Conservation (phyloP, 2,329 filamentous ascomycete genomes). For the Epichloe sibirici region DNA sequence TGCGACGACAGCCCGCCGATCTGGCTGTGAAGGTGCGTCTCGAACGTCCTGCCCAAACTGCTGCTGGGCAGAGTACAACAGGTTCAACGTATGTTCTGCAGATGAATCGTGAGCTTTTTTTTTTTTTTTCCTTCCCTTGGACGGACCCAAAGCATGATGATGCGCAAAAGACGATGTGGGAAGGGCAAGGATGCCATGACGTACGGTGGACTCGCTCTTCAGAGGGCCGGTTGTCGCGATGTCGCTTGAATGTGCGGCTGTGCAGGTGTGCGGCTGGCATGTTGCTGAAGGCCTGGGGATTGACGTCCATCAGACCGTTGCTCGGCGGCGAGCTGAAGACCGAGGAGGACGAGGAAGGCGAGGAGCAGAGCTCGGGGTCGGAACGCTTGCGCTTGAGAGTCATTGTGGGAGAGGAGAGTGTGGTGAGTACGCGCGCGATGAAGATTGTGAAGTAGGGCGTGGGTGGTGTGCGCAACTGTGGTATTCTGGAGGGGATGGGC, state of each 20-base stretch:
- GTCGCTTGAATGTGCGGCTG: conserved; percentile 49
- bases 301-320: conserved; percentile 21
- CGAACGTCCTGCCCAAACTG: conserved; percentile 5
- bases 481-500: no score
- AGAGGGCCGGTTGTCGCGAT: conserved; percentile 45
- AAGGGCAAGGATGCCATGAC: conserved; percentile 14
- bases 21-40: conserved; percentile 11
- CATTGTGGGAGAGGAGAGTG: conserved; percentile 23
- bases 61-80: conserved; percentile 46
- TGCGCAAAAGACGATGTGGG: background rate
- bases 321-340: conserved; percentile 16
- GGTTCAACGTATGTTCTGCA: conserved; percentile 42
- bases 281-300: conserved; percentile 15
- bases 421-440: no score
- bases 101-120: background rate
- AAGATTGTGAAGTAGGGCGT: no score
- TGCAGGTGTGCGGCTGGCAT: conserved; percentile 30
- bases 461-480: no score
- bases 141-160: background rate
- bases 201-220: conserved; percentile 43
- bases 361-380: conserved; percentile 41
- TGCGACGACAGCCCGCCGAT: conserved; percentile 7
- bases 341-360: conserved; percentile 30
- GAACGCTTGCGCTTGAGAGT: conserved; percentile 53
- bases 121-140: no score